Base-by-base conservation (phyloP, 2,329 filamentous ascomycete species). In the Fusarium nelsonii region DNA sequence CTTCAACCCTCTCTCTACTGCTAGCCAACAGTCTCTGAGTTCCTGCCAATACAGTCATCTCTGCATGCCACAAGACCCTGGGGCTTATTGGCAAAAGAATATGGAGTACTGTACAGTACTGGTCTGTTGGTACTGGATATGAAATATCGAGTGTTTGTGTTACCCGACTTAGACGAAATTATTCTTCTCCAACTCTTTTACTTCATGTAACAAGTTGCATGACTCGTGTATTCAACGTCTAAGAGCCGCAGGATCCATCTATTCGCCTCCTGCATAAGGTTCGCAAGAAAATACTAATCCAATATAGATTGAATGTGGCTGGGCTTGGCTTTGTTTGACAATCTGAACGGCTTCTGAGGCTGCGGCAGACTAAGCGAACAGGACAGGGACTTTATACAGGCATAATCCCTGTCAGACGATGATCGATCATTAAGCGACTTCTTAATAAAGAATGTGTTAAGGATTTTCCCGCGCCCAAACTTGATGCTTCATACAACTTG, bases 381-480 rank as follows among this genome's bases (percentile, higher is more conserved):
- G 20, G 43, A 36, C 45, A 52, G 40, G 56, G 62, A 28, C 15
- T 30, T 8, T 20, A 20, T 32, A 30, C 66, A 70, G 36, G 66
- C 62, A 59, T 56, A 9, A 70, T 55, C 66, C 66, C 41, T 70
- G 66, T 30, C 23, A 23, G 6, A 16, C 18, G 41, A 30, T 46
- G 50, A 62, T 66, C 61, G 57, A 62, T 58, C 51, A 45, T 43
- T 48, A 50, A 39, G 23, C 45, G 44, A 55, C 37, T 12, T 52
- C 40, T 52, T 34, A 8, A 50, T 34, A 8, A 50, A 39, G 62
- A 53, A 45, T 43, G 45, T 43, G 54, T 49, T 65, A 53, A 46
- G 44, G 39, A 30, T 53, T 68, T 57, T 50, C 32, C 18, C 11
- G 39, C 30, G 30, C 37, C 36, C 33, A 26, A 28, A 20, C 26